Conservation (phyloP, 2,329 filamentous ascomycete species). For the Lasiodiplodia citricola region DNA sequence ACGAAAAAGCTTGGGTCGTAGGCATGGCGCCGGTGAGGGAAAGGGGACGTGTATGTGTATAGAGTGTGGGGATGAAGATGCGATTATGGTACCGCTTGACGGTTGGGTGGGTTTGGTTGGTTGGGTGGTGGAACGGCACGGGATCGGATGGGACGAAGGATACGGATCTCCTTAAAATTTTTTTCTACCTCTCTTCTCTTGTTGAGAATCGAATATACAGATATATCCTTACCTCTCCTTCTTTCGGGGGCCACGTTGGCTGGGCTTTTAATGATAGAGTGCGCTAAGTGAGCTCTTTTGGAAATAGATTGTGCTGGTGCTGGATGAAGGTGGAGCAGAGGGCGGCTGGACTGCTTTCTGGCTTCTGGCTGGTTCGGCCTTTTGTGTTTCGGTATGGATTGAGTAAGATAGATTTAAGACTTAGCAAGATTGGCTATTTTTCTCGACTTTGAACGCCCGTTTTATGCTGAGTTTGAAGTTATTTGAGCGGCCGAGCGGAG, state of each 20-base stretch:
- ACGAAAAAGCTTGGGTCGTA: neutral
- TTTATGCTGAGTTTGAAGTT: neutral
- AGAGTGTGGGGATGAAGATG: neutral
- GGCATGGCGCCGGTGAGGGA: neutral
- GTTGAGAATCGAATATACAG: neutral
- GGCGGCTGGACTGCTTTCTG: neutral
- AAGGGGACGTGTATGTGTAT: neutral
- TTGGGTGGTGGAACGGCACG: neutral
- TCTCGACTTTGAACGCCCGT: neutral
- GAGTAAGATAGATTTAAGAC: slow-evolving; percentile 2
- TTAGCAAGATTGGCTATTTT: neutral
- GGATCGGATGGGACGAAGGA: neutral
- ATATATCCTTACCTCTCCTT: neutral
- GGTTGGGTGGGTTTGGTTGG: neutral
- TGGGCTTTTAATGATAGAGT: neutral
- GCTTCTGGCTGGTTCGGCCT: neutral
- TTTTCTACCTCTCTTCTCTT: slow-evolving; percentile 1
- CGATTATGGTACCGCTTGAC: neutral
- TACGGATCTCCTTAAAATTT: slow-evolving; percentile 1
- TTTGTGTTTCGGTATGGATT: neutral
- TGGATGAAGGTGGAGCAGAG: neutral
- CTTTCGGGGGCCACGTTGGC: neutral
- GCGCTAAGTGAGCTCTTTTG: neutral
- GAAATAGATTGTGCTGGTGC: neutral
- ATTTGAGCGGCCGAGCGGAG: too few relatives aligned